Conservation (phyloP, 2,329 filamentous ascomycete genomes). For the Sordariomycetes sp. region DNA sequence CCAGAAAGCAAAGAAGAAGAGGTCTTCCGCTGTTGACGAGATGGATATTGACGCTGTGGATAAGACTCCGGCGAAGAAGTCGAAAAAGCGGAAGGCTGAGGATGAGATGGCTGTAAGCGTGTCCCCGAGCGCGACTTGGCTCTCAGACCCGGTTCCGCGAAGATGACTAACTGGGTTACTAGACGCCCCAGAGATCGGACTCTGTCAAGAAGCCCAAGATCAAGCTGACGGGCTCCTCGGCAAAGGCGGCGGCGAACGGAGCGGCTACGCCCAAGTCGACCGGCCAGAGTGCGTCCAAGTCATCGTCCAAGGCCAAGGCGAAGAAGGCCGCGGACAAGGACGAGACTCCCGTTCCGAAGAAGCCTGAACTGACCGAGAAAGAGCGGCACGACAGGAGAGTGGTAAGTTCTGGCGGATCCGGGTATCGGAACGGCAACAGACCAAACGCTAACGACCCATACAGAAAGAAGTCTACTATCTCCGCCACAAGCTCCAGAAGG, state of each 20-base stretch:
- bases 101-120: conserved; percentile 49
- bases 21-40: conserved; percentile 24
- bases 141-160: not conserved
- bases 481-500: conserved; percentile 89
- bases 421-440: not conserved
- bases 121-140: not conserved
- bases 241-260: conserved; percentile 57
- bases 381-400: conserved; percentile 50
- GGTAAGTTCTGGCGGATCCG: conserved; percentile 24
- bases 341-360: conserved; percentile 40
- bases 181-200: conserved; percentile 48
- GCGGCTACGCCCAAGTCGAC: conserved; percentile 45
- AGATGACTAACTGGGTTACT: not conserved
- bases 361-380: conserved; percentile 46
- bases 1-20: conserved; percentile 34
- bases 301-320: conserved; percentile 36
- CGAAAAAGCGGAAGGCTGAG: conserved; percentile 76
- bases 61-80: conserved; percentile 23
- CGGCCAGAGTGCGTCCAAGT: conserved; percentile 38
- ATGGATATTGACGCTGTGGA: conserved; percentile 5
- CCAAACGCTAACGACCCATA: conserved; percentile 19
- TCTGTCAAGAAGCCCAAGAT: conserved; percentile 61
- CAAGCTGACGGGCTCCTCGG: conserved; percentile 52
- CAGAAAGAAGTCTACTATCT: conserved; percentile 80
- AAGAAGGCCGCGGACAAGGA: conserved; percentile 48